A percentile compares a stretch with the other conserved stretches of the same genome.
phyloP scores from a whole-genome alignment of 2,329 filamentous ascomycete genomes.

The Fusarium graminum region DNA sequence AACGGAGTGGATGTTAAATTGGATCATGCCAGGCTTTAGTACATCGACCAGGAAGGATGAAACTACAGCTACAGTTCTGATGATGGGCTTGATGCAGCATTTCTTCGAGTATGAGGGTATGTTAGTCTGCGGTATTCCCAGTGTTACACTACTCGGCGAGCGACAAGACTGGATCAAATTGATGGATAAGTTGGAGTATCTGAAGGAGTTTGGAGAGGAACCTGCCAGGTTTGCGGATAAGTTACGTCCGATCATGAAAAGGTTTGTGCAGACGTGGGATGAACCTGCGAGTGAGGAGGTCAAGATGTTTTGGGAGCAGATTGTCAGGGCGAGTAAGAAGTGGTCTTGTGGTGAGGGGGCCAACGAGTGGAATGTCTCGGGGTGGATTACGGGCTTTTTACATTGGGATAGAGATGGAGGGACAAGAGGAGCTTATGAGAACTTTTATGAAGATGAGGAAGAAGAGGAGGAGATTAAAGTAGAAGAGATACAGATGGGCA shows the following conservation, averaged over 20 bases:
- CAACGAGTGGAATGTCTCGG: slow-evolving; percentile 56
- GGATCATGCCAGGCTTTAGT: slow-evolving; percentile 59
- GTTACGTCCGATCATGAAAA: slow-evolving; percentile 59
- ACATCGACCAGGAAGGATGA: slow-evolving; percentile 57
- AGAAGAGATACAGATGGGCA: slow-evolving; percentile 4
- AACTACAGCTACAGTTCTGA: slow-evolving; percentile 58
- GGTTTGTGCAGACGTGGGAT: slow-evolving; percentile 61
- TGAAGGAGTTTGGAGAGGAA: slow-evolving; percentile 60
- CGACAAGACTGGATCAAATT: slow-evolving; percentile 58
- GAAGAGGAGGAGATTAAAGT: not conserved
- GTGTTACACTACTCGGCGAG: slow-evolving; percentile 57
- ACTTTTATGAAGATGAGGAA: not conserved
- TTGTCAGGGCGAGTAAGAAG: slow-evolving; percentile 54
- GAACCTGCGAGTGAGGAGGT: slow-evolving; percentile 52
- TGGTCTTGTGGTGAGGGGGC: slow-evolving; percentile 50
- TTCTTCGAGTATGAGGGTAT: slow-evolving; percentile 56
- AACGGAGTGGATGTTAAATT: slow-evolving; percentile 57
- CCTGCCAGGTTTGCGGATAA: slow-evolving; percentile 55
- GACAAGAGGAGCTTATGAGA: slow-evolving; percentile 2
- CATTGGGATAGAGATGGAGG: slow-evolving; percentile 58
- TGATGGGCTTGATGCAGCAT: slow-evolving; percentile 61
- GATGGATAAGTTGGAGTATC: slow-evolving; percentile 56
- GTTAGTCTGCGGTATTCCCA: slow-evolving; percentile 59
- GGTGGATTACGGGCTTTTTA: slow-evolving; percentile 64
- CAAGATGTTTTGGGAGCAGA: slow-evolving; percentile 59